Base-by-base conservation (phyloP, 2,329 filamentous ascomycete species). In the Pyrenochaeta sp. region DNA sequence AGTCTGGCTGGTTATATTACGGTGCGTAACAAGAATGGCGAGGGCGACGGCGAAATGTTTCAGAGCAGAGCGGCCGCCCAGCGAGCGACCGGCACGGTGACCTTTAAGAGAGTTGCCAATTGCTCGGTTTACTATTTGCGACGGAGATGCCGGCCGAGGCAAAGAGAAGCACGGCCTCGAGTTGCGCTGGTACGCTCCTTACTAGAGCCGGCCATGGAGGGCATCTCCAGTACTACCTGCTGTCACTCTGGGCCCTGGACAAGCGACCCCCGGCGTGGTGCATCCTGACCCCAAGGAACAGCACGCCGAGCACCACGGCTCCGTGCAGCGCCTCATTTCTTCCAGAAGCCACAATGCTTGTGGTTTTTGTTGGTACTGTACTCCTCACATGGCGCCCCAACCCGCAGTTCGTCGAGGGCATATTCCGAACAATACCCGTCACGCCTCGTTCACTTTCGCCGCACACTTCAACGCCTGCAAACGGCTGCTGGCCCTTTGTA, bases 141-240 rank as follows among this genome's bases (percentile, higher is more conserved):
- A 46, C 53, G 53, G 53, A 46, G 53, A 15, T 28, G 5, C 40
- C 47, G 53, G 48, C 53, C 53, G 54, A 52, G 53, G 48, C 47
- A 51, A 40, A 12, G 36, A 32, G 3, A 19, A 54, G 44, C 52
- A 49, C 52, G 52, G 52, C 52, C 52, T 43, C 52, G n/a, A 6
- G 36, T 27, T 19, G 34, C 24, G 30, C 36, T 48, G 44, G 43
- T 47, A 48, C 51, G 30, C 42, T 39, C 30, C 34, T 22, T 19
- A 27, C 44, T 47, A 34, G 28, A 47, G 45, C 45, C 45, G 45
- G 45, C 27, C 44, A 46, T 43, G 39, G 39, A 19, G 39, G 39
- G 19, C 19, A 32, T 46, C 28, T 22, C 28, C 12, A 27, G 19
- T 19, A 19, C 19, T 19, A 19, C 19, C 19, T 19, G 19, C 19